Conservation (phyloP, 2,329 filamentous ascomycete species). For the Beauveria sp. region DNA sequence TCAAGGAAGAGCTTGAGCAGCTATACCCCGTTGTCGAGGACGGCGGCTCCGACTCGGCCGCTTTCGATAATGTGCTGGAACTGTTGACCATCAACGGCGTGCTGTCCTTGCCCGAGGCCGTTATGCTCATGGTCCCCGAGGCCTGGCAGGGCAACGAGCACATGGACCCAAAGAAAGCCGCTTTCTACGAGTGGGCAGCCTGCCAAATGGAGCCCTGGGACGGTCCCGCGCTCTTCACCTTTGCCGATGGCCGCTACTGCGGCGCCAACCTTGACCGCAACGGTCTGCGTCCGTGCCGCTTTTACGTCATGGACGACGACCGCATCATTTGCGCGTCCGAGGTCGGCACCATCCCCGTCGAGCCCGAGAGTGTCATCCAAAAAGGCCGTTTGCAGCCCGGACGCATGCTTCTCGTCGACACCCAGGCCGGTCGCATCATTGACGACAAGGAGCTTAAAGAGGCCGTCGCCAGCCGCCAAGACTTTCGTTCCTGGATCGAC, state of each 20-base stretch:
- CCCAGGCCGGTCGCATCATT: conserved; percentile 80
- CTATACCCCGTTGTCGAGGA: conserved; percentile 95
- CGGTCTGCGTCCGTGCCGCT: conserved; percentile 88
- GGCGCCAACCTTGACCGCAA: conserved; percentile 96
- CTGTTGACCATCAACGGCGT: conserved; percentile 92
- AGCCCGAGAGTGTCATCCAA: conserved; percentile 82
- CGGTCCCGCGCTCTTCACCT: conserved; percentile 91
- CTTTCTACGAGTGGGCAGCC: conserved; percentile 97
- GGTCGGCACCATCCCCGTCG: conserved; percentile 86
- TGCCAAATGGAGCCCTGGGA: conserved; percentile 99
- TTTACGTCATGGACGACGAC: conserved; percentile 94
- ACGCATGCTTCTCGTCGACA: conserved; percentile 94
- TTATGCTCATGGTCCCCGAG: conserved; percentile 98
- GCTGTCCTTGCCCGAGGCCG: conserved; percentile 85
- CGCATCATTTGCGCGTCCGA: conserved; percentile 96
- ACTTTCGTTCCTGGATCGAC: conserved; percentile 85
- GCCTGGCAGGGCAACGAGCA: conserved; percentile 90
- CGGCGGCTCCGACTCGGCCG: conserved; percentile 91
- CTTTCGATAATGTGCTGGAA: conserved; percentile 95
- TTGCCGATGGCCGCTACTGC: conserved; percentile 92
- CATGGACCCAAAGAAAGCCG: conserved; percentile 92
- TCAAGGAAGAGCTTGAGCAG: conserved; percentile 82
- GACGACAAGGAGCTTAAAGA: conserved; percentile 89
- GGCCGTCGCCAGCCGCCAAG: conserved; percentile 75
- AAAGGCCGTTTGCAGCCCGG: conserved; percentile 92